Conservation (phyloP, 2,329 filamentous ascomycete genomes). For the Pseudopyricularia javanii region DNA sequence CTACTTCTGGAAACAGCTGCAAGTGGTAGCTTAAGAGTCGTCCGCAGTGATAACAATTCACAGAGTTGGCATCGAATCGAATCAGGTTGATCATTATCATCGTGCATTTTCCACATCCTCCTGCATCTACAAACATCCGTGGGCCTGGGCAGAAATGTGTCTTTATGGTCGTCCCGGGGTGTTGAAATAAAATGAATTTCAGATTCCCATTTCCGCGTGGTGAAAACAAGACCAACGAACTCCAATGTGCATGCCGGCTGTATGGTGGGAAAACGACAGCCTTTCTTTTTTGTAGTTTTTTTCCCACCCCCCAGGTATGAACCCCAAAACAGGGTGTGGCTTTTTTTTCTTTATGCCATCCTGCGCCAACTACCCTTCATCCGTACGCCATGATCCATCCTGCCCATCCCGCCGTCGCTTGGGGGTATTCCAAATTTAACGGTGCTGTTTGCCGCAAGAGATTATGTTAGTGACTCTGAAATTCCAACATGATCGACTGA, state of each 20-base stretch:
- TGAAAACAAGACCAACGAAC: constrained; percentile 4
- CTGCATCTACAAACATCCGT: not conserved
- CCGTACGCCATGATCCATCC: not conserved
- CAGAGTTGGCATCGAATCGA: not conserved
- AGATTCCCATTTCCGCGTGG: constrained; percentile 1
- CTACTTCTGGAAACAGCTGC: too few species aligned
- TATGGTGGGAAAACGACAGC: not conserved
- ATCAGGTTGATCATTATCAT: not conserved
- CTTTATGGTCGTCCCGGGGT: not conserved
- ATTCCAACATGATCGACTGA: not conserved
- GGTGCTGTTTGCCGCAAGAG: constrained; percentile 3
- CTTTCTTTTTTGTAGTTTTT: not conserved
- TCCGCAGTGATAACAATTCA: too few species aligned
- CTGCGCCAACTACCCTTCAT: not conserved
- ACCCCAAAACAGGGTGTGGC: not conserved
- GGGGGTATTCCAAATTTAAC: constrained; percentile 4
- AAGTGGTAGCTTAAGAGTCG: too few species aligned
- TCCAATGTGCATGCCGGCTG: constrained; percentile 2
- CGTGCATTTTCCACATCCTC: not conserved
- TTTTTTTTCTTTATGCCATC: not conserved
- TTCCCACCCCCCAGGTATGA: not conserved
- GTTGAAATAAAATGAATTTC: constrained; percentile 1
- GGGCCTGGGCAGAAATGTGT: not conserved
- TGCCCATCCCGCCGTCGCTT: not conserved
- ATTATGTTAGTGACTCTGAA: not conserved